Evolutionary conservation across 108 stramenopile genomes (phyloP).

Genomic region (Skeletonema menzelii): DNA sequence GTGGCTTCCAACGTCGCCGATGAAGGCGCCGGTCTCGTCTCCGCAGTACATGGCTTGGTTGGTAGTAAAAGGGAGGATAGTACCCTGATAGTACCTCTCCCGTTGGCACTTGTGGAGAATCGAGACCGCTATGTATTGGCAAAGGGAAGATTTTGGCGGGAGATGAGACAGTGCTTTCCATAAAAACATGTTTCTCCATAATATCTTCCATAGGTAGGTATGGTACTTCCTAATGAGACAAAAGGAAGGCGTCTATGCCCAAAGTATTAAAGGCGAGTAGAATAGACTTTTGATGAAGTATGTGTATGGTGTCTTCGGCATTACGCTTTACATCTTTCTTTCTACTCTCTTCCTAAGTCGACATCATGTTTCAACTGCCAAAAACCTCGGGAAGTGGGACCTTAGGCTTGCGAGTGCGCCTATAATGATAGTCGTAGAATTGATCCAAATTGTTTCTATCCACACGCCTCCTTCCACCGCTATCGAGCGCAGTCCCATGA

Average conservation of each 20-base stretch:
- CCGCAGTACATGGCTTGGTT: slow-evolving; percentile 81
- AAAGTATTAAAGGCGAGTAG: no score
- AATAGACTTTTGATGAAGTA: no score
- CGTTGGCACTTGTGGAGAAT: no score
- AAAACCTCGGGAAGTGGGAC: slow-evolving; percentile 50
- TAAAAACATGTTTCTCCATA: no score
- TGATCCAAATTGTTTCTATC: slow-evolving; percentile 77
- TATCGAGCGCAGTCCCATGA: slow-evolving; percentile 73
- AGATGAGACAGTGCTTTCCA: no score
- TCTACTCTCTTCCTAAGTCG: background rate
- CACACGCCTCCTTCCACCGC: slow-evolving; percentile 47
- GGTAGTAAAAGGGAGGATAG: no score
- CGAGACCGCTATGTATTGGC: no score
- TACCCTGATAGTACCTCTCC: no score
- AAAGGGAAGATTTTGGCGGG: no score
- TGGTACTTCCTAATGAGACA: no score
- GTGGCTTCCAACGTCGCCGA: slow-evolving; percentile 82
- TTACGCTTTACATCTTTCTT: background rate
- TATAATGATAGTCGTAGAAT: slow-evolving; percentile 88
- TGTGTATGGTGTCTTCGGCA: background rate
- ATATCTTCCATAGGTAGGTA: no score
- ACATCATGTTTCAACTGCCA: background rate
- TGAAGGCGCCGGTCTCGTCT: slow-evolving; percentile 89
- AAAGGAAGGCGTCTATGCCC: no score
- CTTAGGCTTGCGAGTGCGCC: slow-evolving; percentile 81